phyloP scores from a whole-genome alignment of 768 basidiomycete species.

The Galerina marginata region DNA sequence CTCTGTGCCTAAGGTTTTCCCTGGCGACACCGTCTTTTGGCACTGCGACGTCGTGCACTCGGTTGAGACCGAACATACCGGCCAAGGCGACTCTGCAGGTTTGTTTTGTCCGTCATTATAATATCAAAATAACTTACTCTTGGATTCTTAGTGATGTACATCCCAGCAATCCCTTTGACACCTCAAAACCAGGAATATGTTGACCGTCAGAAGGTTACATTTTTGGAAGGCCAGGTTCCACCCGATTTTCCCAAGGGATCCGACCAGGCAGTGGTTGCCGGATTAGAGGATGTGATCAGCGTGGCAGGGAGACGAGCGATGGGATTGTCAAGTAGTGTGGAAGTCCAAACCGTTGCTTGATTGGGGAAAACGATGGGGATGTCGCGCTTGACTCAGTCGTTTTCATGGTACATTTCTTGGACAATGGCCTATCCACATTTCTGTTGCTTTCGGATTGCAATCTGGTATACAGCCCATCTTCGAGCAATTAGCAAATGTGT shows the following conservation, averaged over 20 bases:
- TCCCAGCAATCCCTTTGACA: slow-evolving; percentile 72
- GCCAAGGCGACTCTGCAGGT: slow-evolving; percentile 62
- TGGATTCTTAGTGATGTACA: slow-evolving; percentile 67
- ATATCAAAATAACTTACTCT: not conserved
- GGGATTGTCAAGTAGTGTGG: slow-evolving; percentile 32
- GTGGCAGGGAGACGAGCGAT: slow-evolving; percentile 45
- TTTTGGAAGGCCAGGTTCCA: slow-evolving; percentile 63
- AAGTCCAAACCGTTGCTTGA: no score
- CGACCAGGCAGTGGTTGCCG: slow-evolving; percentile 40
- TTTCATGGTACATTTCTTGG: no score
- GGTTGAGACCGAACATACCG: slow-evolving; percentile 58
- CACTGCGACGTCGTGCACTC: slow-evolving; percentile 64
- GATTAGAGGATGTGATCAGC: slow-evolving; percentile 39
- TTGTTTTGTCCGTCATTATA: not conserved
- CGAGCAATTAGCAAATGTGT: no score
- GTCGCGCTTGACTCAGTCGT: no score
- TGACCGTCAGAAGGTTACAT: slow-evolving; percentile 63
- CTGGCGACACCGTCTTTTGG: slow-evolving; percentile 84
- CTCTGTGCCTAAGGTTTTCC: slow-evolving; percentile 70
- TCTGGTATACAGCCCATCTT: no score
- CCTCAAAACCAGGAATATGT: slow-evolving; percentile 67
- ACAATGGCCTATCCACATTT: no score
- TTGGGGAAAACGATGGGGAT: no score
- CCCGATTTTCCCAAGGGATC: slow-evolving; percentile 70
- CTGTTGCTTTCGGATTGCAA: no score